Conservation (phyloP, 148 eudicot species). For the Fagopyrum homotropicum region DNA sequence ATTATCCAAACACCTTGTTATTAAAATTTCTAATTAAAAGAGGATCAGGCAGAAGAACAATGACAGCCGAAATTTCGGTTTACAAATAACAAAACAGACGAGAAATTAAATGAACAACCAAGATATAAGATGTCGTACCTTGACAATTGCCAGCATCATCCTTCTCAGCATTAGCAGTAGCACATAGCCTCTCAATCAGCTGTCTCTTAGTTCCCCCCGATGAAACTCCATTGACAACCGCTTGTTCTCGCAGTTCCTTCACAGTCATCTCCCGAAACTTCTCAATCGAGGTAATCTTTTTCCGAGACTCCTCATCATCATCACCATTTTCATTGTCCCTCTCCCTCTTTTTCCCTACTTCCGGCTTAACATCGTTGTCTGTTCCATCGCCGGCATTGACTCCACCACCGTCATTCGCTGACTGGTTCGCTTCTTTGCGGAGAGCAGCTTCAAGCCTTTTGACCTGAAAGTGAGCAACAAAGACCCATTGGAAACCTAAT, state of each 20-base stretch:
- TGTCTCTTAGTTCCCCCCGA: slow-evolving; percentile 60
- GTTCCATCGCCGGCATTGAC: neutral
- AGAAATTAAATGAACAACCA: neutral
- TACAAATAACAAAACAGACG: neutral
- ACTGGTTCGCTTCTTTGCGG: slow-evolving; percentile 26
- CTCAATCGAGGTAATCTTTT: slow-evolving; percentile 39
- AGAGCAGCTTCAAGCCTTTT: slow-evolving; percentile 53
- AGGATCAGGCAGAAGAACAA: neutral
- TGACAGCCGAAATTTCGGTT: neutral
- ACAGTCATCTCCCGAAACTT: slow-evolving; percentile 48
- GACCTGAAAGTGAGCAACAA: slow-evolving; percentile 30
- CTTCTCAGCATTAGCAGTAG: slow-evolving; percentile 20
- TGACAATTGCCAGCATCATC: slow-evolving; percentile 14
- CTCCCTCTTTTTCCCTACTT: slow-evolving; percentile 37
- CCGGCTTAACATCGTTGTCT: neutral
- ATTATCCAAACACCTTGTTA: neutral
- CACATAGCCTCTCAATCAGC: slow-evolving; percentile 57
- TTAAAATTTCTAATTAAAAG: neutral
- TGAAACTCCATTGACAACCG: slow-evolving; percentile 47
- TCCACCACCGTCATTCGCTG: slow-evolving; percentile 12
- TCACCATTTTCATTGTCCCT: slow-evolving; percentile 28
- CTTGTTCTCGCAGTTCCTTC: slow-evolving; percentile 55
- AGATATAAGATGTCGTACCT: slow-evolving; percentile 25
- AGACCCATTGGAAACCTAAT: neutral
- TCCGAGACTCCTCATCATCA: slow-evolving; percentile 23